A percentile compares a stretch with the other conserved stretches of the same genome.
These are phyloP conservation scores for Cucumis melo DNA, from an alignment of 306 rosid genomes.

Conservation along the genomic window DNA sequence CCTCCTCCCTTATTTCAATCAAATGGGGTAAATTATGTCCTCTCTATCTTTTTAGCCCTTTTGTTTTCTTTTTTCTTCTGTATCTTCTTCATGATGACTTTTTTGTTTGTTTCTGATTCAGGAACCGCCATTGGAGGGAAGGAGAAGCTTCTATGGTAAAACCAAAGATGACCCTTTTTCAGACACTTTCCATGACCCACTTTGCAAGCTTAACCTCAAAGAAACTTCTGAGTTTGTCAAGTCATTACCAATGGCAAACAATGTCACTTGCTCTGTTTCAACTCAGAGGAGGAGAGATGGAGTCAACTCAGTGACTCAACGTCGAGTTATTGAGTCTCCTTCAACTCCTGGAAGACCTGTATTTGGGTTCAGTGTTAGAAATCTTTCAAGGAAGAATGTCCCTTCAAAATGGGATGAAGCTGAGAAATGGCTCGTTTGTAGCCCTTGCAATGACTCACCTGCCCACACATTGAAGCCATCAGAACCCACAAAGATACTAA, in stretches of 20 bases:
- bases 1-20: conserved; percentile 26
- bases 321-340: conserved; percentile 51
- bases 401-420: conserved; percentile 99
- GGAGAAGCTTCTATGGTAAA: conserved; percentile 38
- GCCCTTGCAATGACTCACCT: conserved; percentile 80
- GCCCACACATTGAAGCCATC: conserved; percentile 42
- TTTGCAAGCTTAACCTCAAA: conserved; percentile 75
- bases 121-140: conserved; percentile 42
- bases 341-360: conserved; percentile 87
- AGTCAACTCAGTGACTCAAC: conserved; percentile 28
- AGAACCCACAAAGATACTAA: conserved; percentile 28
- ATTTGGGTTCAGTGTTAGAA: conserved; percentile 54
- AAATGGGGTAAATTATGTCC: conserved; percentile 29
- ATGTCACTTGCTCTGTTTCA: conserved; percentile 16
- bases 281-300: conserved; percentile 37
- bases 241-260: conserved; percentile 56
- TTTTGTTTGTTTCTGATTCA: conserved; percentile 17
- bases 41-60: background rate
- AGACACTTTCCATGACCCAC: conserved; percentile 64
- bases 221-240: conserved; percentile 97
- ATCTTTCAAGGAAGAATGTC: conserved; percentile 51
- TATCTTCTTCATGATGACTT: background rate
- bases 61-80: background rate
- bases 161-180: conserved; percentile 51
- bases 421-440: conserved; percentile 85